Percentiles rank a stretch among this genome's conserved stretches.
Evolutionary conservation across 2,329 filamentous ascomycete species (phyloP).

Genomic region (Penicillium corylophilum): DNA sequence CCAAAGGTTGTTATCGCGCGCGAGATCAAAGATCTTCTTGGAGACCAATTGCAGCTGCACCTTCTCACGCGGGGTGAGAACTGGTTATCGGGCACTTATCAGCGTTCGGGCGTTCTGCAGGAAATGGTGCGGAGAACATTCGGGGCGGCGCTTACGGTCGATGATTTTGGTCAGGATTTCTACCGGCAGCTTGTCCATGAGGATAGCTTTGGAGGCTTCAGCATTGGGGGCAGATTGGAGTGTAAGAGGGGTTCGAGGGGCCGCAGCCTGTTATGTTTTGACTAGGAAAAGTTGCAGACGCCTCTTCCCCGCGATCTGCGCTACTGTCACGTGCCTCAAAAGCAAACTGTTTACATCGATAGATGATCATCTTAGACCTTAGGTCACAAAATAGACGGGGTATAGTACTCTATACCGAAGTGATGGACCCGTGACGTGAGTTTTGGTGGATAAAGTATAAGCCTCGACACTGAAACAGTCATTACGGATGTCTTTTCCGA

Average conservation of each 20-base stretch:
- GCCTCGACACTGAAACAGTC: neutral
- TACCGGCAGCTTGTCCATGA: conserved; percentile 59
- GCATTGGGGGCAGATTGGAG: conserved; percentile 28
- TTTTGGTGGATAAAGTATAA: neutral
- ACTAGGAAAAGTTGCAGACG: conserved; percentile 13
- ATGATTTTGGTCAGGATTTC: conserved; percentile 65
- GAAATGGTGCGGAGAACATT: conserved; percentile 21
- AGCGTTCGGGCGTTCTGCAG: conserved; percentile 21
- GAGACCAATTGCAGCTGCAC: conserved; percentile 69
- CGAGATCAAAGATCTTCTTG: conserved; percentile 62
- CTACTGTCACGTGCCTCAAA: conserved; percentile 21
- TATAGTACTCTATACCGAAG: neutral
- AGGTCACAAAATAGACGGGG: neutral
- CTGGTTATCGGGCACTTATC: conserved; percentile 40
- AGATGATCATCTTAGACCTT: neutral
- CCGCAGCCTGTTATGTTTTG: conserved; percentile 8
- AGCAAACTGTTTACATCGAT: neutral
- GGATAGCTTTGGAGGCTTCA: conserved; percentile 17
- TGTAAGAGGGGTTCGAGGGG: conserved; percentile 5
- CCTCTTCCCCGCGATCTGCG: conserved; percentile 22
- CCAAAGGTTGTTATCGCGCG: conserved; percentile 76
- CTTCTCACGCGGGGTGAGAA: conserved; percentile 64
- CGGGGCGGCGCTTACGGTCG: conserved; percentile 51
- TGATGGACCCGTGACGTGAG: conserved; percentile 1
- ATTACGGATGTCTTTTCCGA: neutral